Evolutionary conservation across 176 grass and related monocot genomes (phyloP).

Genomic region (Musa beccarii): DNA sequence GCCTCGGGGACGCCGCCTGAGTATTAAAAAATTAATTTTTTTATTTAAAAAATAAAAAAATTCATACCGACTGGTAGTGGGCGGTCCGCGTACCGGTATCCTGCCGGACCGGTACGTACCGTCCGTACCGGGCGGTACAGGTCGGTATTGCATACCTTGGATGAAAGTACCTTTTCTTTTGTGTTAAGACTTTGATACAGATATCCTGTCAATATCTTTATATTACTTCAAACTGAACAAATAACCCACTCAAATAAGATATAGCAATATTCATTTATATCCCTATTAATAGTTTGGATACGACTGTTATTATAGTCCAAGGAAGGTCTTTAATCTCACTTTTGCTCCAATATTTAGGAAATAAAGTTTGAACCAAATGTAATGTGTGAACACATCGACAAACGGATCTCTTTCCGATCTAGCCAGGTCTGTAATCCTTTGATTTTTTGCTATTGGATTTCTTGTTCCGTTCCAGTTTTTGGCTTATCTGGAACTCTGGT

Average conservation of each 20-base stretch:
- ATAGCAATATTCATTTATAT: not conserved
- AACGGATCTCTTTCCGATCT: slow-evolving; percentile 57
- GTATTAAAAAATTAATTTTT: too few species aligned
- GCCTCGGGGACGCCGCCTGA: too few species aligned
- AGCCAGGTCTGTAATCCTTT: slow-evolving; percentile 51
- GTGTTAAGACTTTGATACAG: too few species aligned
- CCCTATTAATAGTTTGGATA: not conserved
- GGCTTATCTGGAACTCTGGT: slow-evolving; percentile 24
- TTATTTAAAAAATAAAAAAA: too few species aligned
- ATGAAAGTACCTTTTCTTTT: too few species aligned
- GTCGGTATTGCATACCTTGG: too few species aligned
- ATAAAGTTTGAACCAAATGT: slow-evolving; percentile 97
- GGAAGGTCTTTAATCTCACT: slow-evolving; percentile 22
- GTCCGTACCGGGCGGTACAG: too few species aligned
- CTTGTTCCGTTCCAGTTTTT: slow-evolving; percentile 10
- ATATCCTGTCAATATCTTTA: too few species aligned
- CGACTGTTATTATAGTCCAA: not conserved
- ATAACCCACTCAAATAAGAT: not conserved
- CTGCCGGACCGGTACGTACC: too few species aligned
- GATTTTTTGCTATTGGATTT: slow-evolving; percentile 1
- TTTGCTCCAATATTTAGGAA: slow-evolving; percentile 47
- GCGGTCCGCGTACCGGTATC: too few species aligned
- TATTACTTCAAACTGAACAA: not conserved
- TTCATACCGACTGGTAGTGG: too few species aligned
- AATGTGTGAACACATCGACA: slow-evolving; percentile 96